Conservation (phyloP, 2,329 filamentous ascomycete genomes). For the Fusarium sulawesiense region DNA sequence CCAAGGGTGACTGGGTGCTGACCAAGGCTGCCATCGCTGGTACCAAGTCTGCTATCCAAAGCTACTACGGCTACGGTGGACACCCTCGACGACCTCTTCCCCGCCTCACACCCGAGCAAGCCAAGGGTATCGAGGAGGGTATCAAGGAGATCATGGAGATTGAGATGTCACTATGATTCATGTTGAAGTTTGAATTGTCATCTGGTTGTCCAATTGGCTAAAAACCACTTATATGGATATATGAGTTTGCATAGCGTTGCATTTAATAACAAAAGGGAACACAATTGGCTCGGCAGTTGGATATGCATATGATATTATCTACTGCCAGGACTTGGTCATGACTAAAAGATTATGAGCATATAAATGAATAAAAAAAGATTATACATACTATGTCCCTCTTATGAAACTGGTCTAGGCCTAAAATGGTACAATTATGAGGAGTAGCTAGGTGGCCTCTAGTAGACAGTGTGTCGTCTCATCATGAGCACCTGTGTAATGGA, state of each 20-base stretch:
- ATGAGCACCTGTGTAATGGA: not conserved
- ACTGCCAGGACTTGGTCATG: conserved; percentile 8
- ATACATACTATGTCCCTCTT: not conserved
- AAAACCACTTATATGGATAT: not conserved
- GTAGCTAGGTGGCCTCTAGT: too few species aligned
- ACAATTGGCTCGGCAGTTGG: conserved; percentile 2
- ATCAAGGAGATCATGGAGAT: conserved; percentile 73
- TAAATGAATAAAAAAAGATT: conserved; percentile 29
- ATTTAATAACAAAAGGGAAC: conserved; percentile 32
- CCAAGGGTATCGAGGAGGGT: conserved; percentile 64
- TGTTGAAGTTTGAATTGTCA: not conserved
- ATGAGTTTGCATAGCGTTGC: conserved; percentile 41
- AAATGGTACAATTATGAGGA: not conserved
- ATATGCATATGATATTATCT: not conserved
- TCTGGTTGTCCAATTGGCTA: conserved; percentile 2
- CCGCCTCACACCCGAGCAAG: conserved; percentile 68
- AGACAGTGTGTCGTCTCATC: not conserved
- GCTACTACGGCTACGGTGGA: conserved; percentile 84
- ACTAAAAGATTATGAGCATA: conserved; percentile 23
- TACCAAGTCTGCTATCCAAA: conserved; percentile 86
- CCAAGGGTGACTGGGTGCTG: conserved; percentile 83
- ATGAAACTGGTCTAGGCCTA: not conserved
- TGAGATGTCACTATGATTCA: conserved; percentile 63
- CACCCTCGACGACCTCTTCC: conserved; percentile 79
- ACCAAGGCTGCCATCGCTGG: conserved; percentile 86